Base-by-base conservation (phyloP, 441 rosid genomes). In the Populus hybrid region DNA sequence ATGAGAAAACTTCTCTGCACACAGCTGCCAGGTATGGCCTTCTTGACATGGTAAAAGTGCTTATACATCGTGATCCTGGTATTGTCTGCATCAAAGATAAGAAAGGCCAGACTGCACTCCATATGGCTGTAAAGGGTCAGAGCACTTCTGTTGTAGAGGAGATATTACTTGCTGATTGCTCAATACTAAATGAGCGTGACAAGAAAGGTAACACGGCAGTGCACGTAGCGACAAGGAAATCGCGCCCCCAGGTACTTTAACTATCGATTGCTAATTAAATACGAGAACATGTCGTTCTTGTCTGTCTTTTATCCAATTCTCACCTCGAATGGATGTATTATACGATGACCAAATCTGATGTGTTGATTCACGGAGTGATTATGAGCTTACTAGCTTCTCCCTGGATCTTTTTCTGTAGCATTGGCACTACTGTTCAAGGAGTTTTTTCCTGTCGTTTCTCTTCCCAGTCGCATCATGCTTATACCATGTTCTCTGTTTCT, bases 61-160 rank as follows among this genome's bases (percentile, higher is more conserved):
- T 96, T 18, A 89, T 93, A 0, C 90, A 83, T n/a, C 86, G 85
- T 28, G 98, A 94, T 79, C 87, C 83, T 24, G 90, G 85, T 30
- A 91, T 94, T 74, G 92, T 94, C 8, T 64, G 88, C 36, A 81
- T 92, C 79, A 94, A 90, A 81, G 99, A 96, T 77, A 96, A 89
- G 91, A 96, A 96, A 85, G 98, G 98, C 42, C 98, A 94, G 81
- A 94, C 98, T 34, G 99, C 98, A 24, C 96, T 96, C 76, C 98
- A 94, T 80, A 96, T 96, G 99, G 99, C 98, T 63, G 99, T 89
- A 10, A 96, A 96, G 83, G 98, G 98, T 6, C 88, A 84, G 80
- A 81, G 73, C 34, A 78, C 90, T 2, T 70, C 77, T 21, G 89
- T 91, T 2, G 95, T 94, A 10, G 96, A 94, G 78, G 93, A 92